These are phyloP conservation scores for Plasmodium falciparum DNA, from an alignment of 169 alveolate species.

Conservation along the genomic window DNA sequence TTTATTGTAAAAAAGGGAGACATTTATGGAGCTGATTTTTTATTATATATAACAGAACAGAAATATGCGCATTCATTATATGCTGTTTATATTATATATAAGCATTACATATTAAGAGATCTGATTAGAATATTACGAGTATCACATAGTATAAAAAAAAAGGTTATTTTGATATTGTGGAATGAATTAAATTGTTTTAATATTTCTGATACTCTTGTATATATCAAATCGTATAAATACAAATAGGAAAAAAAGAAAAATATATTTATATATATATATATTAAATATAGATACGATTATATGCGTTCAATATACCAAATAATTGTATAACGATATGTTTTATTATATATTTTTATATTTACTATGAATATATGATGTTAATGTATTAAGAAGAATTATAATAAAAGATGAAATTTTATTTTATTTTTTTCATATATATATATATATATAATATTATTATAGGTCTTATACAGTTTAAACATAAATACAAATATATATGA, in stretches of 20 bases:
- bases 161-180: conserved; percentile 33
- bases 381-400: too few relatives aligned
- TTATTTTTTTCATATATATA: too few relatives aligned
- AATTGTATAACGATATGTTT: too few relatives aligned
- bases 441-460: too few relatives aligned
- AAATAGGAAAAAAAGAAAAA: conserved; percentile 5
- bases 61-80: conserved; percentile 63
- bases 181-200: conserved; percentile 2
- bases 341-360: too few relatives aligned
- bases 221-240: conserved; percentile 23
- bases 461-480: too few relatives aligned
- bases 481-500: too few relatives aligned
- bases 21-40: conserved; percentile 62
- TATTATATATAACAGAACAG: conserved; percentile 37
- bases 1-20: conserved; percentile 37
- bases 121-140: conserved; percentile 41
- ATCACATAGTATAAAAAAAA: conserved; percentile 42
- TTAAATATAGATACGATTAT: too few relatives aligned
- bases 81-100: conserved; percentile 36
- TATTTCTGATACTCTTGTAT: conserved; percentile 17
- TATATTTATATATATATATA: too few relatives aligned
- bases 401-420: too few relatives aligned
- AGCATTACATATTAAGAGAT: conserved; percentile 25
- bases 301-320: too few relatives aligned
- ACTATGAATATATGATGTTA: too few relatives aligned